Evolutionary conservation across 768 basidiomycete species (phyloP), one percentile per base, ranked within the genome.

Genomic region (Boletus sensibilis): DNA sequence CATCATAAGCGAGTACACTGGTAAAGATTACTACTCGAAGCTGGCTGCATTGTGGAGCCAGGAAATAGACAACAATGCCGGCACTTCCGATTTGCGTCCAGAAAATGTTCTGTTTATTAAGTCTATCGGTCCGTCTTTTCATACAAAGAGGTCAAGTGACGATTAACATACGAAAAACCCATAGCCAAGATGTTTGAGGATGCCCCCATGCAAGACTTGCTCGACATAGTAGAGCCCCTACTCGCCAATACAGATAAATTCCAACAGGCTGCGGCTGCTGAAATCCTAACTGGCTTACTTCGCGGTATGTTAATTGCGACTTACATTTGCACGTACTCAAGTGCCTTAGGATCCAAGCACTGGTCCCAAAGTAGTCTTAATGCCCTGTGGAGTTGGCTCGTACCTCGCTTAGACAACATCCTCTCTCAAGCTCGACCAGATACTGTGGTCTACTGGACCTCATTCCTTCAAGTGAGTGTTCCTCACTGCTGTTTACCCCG

Each of bases 361-460:
- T 96, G 94, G 94, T 75, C 82, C 0, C 78, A 76, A 52, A 71
- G 74, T 38, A 71, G 75, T 37, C 77, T 79, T 27, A 73, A 81
- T 47, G 70, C 73, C 38, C 70, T 95, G 5, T 94, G 90, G 92
- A 60, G 72, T 39, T 96, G 94, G 94, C 74, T 86, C 33, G 73
- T 75, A 6, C 70, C 77, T 35, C 82, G 82, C 44, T 71, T 95
- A 35, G 78, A 85, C 51, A 73, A 75, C 34, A 83, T 94, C 52
- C 84, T 87, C 58, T 72, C 76, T 9, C 86, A 88, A 59, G 88
- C 94, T 66, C 91, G 90, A 61, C 93, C 92, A 43, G 94, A 95
- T 65, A 95, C 92, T 1, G 71, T 90, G 29, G 68, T 76, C 10
- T 86, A 90, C 58, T 94, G 91, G 89, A 87, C 88, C 62, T 77